These are phyloP conservation scores for Mallotus repandus DNA, from an alignment of 441 rosid genomes.

Conservation along the genomic window DNA sequence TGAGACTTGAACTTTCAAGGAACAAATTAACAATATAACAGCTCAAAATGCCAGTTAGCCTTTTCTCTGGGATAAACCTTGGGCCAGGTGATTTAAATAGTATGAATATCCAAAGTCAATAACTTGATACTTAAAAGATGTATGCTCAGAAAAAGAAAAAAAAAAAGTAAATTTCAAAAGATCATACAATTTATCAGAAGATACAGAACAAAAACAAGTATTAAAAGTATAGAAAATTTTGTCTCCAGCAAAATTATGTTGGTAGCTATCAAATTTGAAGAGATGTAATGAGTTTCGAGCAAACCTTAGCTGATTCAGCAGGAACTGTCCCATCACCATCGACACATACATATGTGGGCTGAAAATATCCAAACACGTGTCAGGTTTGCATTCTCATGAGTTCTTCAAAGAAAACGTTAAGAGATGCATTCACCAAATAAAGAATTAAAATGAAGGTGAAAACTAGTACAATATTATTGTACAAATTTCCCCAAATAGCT, in stretches of 20 bases:
- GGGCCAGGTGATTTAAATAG: neutral
- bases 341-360: slow-evolving; percentile 78
- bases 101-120: neutral
- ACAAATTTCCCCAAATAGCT: neutral
- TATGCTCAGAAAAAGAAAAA: no score
- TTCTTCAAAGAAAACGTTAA: neutral
- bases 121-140: neutral
- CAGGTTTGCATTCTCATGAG: neutral
- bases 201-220: neutral
- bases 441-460: neutral
- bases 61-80: neutral
- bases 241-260: neutral
- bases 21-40: neutral
- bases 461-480: neutral
- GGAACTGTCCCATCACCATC: slow-evolving; percentile 99
- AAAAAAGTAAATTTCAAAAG: neutral
- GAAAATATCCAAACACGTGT: slow-evolving; percentile 31
- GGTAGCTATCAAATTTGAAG: slow-evolving; percentile 8
- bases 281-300: slow-evolving; percentile 10
- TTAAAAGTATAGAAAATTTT: neutral
- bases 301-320: slow-evolving; percentile 82
- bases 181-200: neutral
- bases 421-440: neutral
- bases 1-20: no score
- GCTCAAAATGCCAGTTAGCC: neutral